Conservation (phyloP, 352 stramenopile genomes). For the Globisporangium nodosum region DNA sequence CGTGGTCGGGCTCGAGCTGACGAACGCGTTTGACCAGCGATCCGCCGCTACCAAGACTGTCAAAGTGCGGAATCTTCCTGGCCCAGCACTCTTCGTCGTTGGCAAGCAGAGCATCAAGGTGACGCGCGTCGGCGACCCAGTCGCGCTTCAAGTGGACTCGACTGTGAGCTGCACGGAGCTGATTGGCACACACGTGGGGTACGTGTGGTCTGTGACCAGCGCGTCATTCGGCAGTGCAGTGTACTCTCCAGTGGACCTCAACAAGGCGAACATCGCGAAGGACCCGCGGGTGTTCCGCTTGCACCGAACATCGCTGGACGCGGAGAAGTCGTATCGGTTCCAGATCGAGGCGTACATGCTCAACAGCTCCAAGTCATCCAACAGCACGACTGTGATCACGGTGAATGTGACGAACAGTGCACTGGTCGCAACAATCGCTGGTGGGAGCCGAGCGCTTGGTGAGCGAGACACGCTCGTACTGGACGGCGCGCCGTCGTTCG, state of each 20-base stretch:
- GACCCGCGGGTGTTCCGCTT: slow-evolving; percentile 60
- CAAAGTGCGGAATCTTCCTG: slow-evolving; percentile 29
- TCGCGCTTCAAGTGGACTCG: slow-evolving; percentile 43
- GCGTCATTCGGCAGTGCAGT: slow-evolving; percentile 5
- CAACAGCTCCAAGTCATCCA: slow-evolving; percentile 17
- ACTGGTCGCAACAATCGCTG: slow-evolving; percentile 27
- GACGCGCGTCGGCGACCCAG: slow-evolving; percentile 23
- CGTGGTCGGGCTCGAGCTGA: slow-evolving; percentile 42
- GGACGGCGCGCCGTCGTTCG: slow-evolving; percentile 33
- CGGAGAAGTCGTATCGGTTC: slow-evolving; percentile 51
- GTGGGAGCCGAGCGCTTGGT: slow-evolving; percentile 43
- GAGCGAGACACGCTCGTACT: slow-evolving; percentile 45
- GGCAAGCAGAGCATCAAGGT: slow-evolving; percentile 31
- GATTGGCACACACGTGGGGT: slow-evolving; percentile 29
- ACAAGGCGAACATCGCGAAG: slow-evolving; percentile 43
- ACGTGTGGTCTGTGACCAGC: slow-evolving; percentile 39
- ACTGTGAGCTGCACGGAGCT: slow-evolving; percentile 36
- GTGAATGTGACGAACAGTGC: slow-evolving; percentile 37
- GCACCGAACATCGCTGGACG: slow-evolving; percentile 23
- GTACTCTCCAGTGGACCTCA: slow-evolving; percentile 26
- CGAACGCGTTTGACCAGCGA: slow-evolving; percentile 52
- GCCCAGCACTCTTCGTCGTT: slow-evolving; percentile 44
- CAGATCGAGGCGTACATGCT: slow-evolving; percentile 43
- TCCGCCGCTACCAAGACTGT: slow-evolving; percentile 21
- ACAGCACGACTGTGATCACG: slow-evolving; percentile 31